Conservation (phyloP, 371 early-diverging fungal genomes). For the Nosema muscidifuracis region DNA sequence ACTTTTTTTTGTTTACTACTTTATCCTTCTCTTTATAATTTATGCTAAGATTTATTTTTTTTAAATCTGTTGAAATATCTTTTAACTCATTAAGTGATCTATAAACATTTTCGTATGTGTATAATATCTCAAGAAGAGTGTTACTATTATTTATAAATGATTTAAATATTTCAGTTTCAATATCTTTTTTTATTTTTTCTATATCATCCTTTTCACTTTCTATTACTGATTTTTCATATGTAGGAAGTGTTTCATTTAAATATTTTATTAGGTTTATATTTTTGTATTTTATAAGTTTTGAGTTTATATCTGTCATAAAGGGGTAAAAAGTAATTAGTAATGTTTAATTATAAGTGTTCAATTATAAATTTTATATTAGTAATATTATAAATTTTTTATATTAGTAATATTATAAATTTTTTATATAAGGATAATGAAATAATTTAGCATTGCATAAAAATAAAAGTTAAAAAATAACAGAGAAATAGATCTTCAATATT, state of each 20-base stretch:
- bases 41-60: not conserved
- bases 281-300: slow-evolving; percentile 23
- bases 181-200: slow-evolving; percentile 6
- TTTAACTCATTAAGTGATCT: slow-evolving; percentile 3
- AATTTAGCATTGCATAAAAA: too few relatives aligned
- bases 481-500: too few relatives aligned
- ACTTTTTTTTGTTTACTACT: slow-evolving; percentile 19
- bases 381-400: too few relatives aligned
- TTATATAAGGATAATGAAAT: too few relatives aligned
- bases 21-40: not conserved
- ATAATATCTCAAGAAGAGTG: slow-evolving; percentile 12
- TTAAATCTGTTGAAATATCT: slow-evolving; percentile 1
- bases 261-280: slow-evolving; percentile 6
- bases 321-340: too few relatives aligned
- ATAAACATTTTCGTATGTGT: slow-evolving; percentile 24
- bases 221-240: slow-evolving; percentile 17
- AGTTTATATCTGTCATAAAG: slow-evolving; percentile 9
- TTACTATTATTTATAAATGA: slow-evolving; percentile 19
- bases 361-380: too few relatives aligned
- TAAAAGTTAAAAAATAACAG: too few relatives aligned
- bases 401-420: too few relatives aligned
- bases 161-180: slow-evolving; percentile 31
- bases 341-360: too few relatives aligned
- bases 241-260: slow-evolving; percentile 15
- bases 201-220: slow-evolving; percentile 14